Percentiles rank a stretch among this genome's conserved stretches.
phyloP scores from a whole-genome alignment of 768 basidiomycete species.

The Russula sp. region DNA sequence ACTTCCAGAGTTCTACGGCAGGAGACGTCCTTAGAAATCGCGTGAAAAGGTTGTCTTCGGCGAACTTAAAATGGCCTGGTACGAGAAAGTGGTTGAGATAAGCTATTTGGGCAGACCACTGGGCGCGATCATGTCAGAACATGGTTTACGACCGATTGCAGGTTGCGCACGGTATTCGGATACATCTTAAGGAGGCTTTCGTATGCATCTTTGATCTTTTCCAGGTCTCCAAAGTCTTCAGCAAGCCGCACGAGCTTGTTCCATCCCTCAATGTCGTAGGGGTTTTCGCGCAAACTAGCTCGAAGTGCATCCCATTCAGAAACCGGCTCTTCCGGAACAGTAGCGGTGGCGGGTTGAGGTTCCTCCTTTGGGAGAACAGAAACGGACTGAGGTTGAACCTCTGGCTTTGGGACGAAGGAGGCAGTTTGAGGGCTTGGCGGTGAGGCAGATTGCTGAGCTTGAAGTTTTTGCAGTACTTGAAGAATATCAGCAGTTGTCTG shows the following conservation, averaged over 20 bases:
- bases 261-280: conserved; percentile 74
- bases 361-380: conserved; percentile 15
- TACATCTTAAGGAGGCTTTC: conserved; percentile 77
- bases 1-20: conserved; percentile 85
- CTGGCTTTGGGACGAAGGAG: conserved; percentile 7
- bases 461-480: conserved; percentile 19
- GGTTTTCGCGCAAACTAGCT: conserved; percentile 54
- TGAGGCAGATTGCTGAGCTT: conserved; percentile 15
- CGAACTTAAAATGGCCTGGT: conserved; percentile 59
- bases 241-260: conserved; percentile 70
- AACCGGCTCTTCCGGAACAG: conserved; percentile 28
- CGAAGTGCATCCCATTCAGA: conserved; percentile 65
- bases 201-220: conserved; percentile 74
- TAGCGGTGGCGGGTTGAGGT: conserved; percentile 20
- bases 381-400: conserved; percentile 1
- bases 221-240: conserved; percentile 68
- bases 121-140: conserved; percentile 22
- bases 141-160: conserved; percentile 25
- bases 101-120: conserved; percentile 80
- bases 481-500: conserved; percentile 16
- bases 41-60: conserved; percentile 77
- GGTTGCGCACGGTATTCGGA: conserved; percentile 80
- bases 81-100: conserved; percentile 74
- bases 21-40: conserved; percentile 79
- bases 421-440: conserved; percentile 11